These are phyloP conservation scores for Didymosphaeria variabile DNA, from an alignment of 2,329 filamentous ascomycete species.

Conservation along the genomic window DNA sequence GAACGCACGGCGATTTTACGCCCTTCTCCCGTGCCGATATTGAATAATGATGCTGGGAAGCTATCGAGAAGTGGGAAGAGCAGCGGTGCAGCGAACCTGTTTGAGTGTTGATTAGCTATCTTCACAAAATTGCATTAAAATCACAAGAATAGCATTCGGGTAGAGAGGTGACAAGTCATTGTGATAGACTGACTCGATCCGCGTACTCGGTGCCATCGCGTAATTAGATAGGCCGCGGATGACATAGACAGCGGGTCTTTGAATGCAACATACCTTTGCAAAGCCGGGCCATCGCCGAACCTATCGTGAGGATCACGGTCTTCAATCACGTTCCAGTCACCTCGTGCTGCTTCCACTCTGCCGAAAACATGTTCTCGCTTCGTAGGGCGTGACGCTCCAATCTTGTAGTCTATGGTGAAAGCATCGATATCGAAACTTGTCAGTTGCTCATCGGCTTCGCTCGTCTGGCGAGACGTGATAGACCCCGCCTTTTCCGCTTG, in stretches of 20 bases:
- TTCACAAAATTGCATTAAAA: slow-evolving; percentile 4
- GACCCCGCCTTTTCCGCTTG: slow-evolving; percentile 40
- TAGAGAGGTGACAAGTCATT: background rate
- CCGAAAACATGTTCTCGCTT: slow-evolving; percentile 53
- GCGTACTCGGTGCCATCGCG: slow-evolving; percentile 15
- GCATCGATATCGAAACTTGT: slow-evolving; percentile 45
- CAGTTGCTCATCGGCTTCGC: slow-evolving; percentile 27
- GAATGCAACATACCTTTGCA: slow-evolving; percentile 46
- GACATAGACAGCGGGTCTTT: slow-evolving; percentile 5
- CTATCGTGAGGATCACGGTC: slow-evolving; percentile 45
- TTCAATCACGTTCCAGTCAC: slow-evolving; percentile 47
- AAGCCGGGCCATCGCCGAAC: slow-evolving; percentile 44
- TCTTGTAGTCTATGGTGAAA: slow-evolving; percentile 44
- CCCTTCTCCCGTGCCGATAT: slow-evolving; percentile 51
- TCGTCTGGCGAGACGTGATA: slow-evolving; percentile 31
- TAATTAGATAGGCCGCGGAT: slow-evolving; percentile 9
- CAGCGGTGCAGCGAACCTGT: slow-evolving; percentile 63
- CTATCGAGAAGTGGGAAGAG: slow-evolving; percentile 83
- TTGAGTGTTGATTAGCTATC: slow-evolving; percentile 30
- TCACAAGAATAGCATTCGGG: background rate
- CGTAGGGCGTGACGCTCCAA: slow-evolving; percentile 20
- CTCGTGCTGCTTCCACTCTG: slow-evolving; percentile 50
- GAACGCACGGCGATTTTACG: slow-evolving; percentile 57
- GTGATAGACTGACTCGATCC: slow-evolving; percentile 5
- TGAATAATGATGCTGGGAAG: slow-evolving; percentile 77